phyloP scores from a whole-genome alignment of 371 early-diverging fungal genomes.

The Mortierella sp. region DNA sequence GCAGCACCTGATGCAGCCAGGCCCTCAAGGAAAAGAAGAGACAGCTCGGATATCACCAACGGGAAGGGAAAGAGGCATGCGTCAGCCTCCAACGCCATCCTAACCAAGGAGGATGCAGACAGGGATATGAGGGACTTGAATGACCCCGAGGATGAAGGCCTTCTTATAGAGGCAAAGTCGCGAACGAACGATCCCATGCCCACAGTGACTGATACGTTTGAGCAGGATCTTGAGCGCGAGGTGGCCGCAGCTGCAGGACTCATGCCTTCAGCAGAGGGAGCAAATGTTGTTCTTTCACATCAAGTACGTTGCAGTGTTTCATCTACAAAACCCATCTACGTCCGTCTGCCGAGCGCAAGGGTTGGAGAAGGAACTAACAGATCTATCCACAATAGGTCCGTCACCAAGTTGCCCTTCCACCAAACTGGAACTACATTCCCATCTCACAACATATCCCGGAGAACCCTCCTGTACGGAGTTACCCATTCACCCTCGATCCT shows the following conservation, averaged over 20 bases:
- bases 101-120: slow-evolving; percentile 24
- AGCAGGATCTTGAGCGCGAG: slow-evolving; percentile 79
- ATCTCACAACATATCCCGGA: slow-evolving; percentile 86
- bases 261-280: slow-evolving; percentile 66
- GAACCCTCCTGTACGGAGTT: slow-evolving; percentile 86
- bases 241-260: slow-evolving; percentile 76
- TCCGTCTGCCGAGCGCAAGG: too few relatives aligned
- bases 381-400: slow-evolving; percentile 69
- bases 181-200: slow-evolving; percentile 51
- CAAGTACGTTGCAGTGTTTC: slow-evolving; percentile 55
- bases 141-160: slow-evolving; percentile 28
- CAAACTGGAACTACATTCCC: slow-evolving; percentile 87
- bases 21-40: slow-evolving; percentile 30
- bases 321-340: too few relatives aligned
- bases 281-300: slow-evolving; percentile 65
- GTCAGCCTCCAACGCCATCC: not conserved
- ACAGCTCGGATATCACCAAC: slow-evolving; percentile 1
- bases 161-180: slow-evolving; percentile 11
- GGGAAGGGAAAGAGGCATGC: slow-evolving; percentile 24
- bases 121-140: slow-evolving; percentile 22
- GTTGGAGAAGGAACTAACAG: too few relatives aligned
- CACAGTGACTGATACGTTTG: slow-evolving; percentile 84
- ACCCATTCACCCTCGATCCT: slow-evolving; percentile 97
- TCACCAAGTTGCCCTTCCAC: slow-evolving; percentile 96
- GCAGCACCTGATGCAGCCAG: slow-evolving; percentile 12